Evolutionary conservation across 768 basidiomycete genomes (phyloP).

Genomic region (Hericium rajendrae): DNA sequence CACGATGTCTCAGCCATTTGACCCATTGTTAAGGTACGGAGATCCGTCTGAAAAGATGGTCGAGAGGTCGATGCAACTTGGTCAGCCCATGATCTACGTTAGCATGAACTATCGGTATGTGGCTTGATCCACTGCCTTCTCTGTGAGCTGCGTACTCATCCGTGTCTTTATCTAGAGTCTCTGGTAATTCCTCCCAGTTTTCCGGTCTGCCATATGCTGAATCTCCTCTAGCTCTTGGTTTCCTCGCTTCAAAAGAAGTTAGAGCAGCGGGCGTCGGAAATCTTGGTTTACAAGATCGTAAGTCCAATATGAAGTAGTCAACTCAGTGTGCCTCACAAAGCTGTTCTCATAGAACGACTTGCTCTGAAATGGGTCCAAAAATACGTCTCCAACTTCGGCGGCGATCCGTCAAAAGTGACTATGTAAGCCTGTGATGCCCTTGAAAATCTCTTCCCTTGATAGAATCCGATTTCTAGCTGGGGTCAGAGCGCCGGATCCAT

Average conservation of each 20-base stretch:
- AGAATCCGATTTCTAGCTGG: conserved; percentile 21
- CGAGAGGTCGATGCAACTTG: conserved; percentile 14
- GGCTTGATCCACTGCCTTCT: neutral
- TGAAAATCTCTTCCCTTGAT: neutral
- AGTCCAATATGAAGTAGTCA: conserved; percentile 15
- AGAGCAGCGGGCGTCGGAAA: conserved; percentile 46
- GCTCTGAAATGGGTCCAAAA: conserved; percentile 58
- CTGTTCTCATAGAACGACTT: conserved; percentile 32
- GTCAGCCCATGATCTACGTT: conserved; percentile 17
- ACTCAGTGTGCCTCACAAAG: neutral
- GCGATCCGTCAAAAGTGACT: conserved; percentile 50
- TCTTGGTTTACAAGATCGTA: conserved; percentile 55
- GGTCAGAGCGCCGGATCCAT: conserved; percentile 48
- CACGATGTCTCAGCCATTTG: neutral
- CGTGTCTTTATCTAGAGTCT: neutral
- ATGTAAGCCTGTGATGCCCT: conserved; percentile 27
- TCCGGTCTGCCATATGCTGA: neutral
- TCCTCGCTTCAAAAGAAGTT: conserved; percentile 41
- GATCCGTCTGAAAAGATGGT: conserved; percentile 7
- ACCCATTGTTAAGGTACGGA: neutral
- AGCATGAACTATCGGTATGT: conserved; percentile 18
- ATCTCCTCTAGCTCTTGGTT: conserved; percentile 31
- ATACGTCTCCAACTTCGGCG: conserved; percentile 54
- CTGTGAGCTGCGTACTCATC: too few species aligned
- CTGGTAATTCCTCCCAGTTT: neutral